Evolutionary conservation across 352 stramenopile species (phyloP), one percentile per base, ranked within the genome.

Genomic region (Hyaloperonospora brassicae): DNA sequence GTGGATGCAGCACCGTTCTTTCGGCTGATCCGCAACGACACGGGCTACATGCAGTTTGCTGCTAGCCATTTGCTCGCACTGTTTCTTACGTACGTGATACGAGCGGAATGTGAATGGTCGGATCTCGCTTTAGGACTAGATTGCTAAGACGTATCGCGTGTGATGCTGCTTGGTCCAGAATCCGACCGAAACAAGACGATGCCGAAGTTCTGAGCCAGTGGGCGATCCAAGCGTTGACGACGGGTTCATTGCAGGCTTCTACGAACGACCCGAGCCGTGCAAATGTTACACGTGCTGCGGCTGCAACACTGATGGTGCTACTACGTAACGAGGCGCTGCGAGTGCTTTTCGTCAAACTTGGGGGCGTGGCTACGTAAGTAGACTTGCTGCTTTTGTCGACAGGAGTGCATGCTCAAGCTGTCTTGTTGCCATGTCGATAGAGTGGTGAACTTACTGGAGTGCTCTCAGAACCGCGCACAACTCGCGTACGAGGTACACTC

Each of bases 301-400:
- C 97, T 35, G 79, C 93, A 41, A 86, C 90, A 10, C 78, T 98
- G 61, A 96, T 95, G 75, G 87, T 97, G 22, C 63, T 98, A 39
- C 82, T 97, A 59, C 81, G 89, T 35, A 80, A 87, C 55, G 79
- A 93, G 40, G 86, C 95, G 57, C 79, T 88, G 13, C 86, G 92
- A 51, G 68, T 88, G 41, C 68, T 96, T 44, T 98, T 98, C 62
- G 79, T 93, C 14, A 87, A 92, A 42, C 79, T 87, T 39, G 86
- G 87, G 39, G 93, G 93, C 43, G 86, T 98, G 31, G 76, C 82
- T 52, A 89, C 90, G 75, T 92, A 95, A 52, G 76, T 83, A 11
- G 25, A 34, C 11, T 55, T 46, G 17, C 41, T 11, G 36, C 46
- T 4, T 55, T 39, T 17, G n/a, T 17, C 39, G 14, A 9, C 39